A percentile compares a stretch with the other conserved stretches of the same genome.
These are phyloP conservation scores for Lactarius sanguifluus DNA, from an alignment of 768 basidiomycete genomes.

Conservation along the genomic window DNA sequence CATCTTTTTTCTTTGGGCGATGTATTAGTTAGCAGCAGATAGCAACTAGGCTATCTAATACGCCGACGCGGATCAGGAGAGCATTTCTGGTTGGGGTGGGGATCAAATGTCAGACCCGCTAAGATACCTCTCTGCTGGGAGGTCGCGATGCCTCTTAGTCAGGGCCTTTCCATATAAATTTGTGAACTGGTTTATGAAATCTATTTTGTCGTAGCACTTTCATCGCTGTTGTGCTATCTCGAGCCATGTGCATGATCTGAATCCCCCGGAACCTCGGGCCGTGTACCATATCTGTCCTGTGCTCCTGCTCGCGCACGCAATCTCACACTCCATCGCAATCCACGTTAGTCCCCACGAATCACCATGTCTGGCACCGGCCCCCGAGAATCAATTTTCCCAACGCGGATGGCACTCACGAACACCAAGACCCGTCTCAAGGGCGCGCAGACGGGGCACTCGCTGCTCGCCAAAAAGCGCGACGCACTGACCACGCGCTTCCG, in stretches of 20 bases:
- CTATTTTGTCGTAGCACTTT: neutral
- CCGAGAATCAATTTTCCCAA: conserved; percentile 94
- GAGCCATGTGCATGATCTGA: too few species aligned
- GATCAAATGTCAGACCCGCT: neutral
- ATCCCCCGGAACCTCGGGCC: conserved; percentile 12
- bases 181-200: too few species aligned
- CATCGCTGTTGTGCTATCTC: too few species aligned
- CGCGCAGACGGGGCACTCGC: conserved; percentile 91
- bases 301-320: neutral
- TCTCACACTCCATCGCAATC: neutral
- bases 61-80: neutral
- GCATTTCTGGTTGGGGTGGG: neutral
- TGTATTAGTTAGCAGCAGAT: neutral
- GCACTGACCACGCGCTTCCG: conserved; percentile 94
- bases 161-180: too few species aligned
- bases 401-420: conserved; percentile 95
- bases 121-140: neutral
- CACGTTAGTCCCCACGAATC: conserved; percentile 1
- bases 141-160: too few species aligned
- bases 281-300: neutral
- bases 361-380: conserved; percentile 87
- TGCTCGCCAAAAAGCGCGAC: conserved; percentile 97
- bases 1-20: neutral
- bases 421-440: conserved; percentile 88
- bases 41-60: neutral